These are phyloP conservation scores for Hamigera avellanea DNA, from an alignment of 495 filamentous ascomycete species.

Conservation along the genomic window DNA sequence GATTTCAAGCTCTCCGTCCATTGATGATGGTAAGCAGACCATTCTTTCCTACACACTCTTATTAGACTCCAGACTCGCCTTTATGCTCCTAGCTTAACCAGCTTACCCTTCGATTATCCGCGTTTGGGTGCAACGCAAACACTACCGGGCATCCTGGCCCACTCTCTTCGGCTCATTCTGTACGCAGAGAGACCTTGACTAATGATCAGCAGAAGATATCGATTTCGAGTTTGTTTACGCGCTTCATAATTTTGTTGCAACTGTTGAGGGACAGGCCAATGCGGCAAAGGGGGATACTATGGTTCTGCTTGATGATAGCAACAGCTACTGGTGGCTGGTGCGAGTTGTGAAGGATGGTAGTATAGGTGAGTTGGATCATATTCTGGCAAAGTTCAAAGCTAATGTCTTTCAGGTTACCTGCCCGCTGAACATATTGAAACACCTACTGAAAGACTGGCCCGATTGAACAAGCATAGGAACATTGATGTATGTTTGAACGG, in stretches of 20 bases:
- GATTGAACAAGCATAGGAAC: constrained; percentile 95
- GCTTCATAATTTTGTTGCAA: constrained; percentile 92
- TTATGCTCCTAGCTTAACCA: too few species aligned
- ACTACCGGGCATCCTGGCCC: too few species aligned
- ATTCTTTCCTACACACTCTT: constrained; percentile 3
- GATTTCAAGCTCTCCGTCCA: constrained; percentile 95
- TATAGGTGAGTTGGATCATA: constrained; percentile 54
- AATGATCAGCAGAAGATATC: constrained; percentile 85
- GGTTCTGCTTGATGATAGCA: constrained; percentile 99
- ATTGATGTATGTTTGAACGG: constrained; percentile 61
- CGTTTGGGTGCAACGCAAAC: too few species aligned
- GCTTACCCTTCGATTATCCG: too few species aligned
- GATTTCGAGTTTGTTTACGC: constrained; percentile 99
- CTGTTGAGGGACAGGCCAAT: constrained; percentile 96
- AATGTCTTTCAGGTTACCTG: constrained; percentile 59
- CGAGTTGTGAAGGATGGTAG: constrained; percentile 93
- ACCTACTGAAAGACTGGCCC: constrained; percentile 83
- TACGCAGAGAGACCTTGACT: constrained; percentile 32
- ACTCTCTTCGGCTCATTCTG: too few species aligned
- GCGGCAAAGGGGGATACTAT: constrained; percentile 98
- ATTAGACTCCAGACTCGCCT: too few species aligned
- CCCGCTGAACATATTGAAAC: constrained; percentile 99
- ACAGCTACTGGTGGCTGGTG: constrained; percentile 99
- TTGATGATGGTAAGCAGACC: constrained; percentile 84
- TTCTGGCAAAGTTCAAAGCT: constrained; percentile 6